A percentile compares a stretch with the other conserved stretches of the same genome.
These are phyloP conservation scores for Lupinus albus DNA, from an alignment of 306 rosid species.

Conservation along the genomic window DNA sequence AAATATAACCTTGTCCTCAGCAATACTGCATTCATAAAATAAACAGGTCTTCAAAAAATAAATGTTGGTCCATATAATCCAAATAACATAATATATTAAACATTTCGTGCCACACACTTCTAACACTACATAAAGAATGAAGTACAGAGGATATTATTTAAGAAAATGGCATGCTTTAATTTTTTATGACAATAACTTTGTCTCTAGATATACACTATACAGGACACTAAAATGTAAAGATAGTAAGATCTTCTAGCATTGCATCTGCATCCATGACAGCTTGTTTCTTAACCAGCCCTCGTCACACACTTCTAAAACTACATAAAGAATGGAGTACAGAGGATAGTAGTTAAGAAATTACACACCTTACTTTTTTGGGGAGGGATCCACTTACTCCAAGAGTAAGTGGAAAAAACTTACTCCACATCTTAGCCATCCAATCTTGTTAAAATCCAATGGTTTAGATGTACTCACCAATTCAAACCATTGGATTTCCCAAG, in stretches of 20 bases:
- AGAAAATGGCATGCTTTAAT: not conserved
- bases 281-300: slow-evolving; percentile 24
- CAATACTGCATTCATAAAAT: slow-evolving; percentile 71
- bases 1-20: slow-evolving; percentile 98
- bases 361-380: slow-evolving; percentile 26
- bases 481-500: too few species aligned
- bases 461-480: too few species aligned
- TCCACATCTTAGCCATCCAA: too few species aligned
- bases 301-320: slow-evolving; percentile 20
- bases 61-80: not conserved
- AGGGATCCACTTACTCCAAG: too few species aligned
- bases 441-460: too few species aligned
- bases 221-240: slow-evolving; percentile 7
- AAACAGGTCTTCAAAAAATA: slow-evolving; percentile 17
- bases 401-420: too few species aligned
- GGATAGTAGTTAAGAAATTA: slow-evolving; percentile 11
- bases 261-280: slow-evolving; percentile 18
- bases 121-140: not conserved
- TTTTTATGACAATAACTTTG: slow-evolving; percentile 24
- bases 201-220: not conserved
- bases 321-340: slow-evolving; percentile 13
- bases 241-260: slow-evolving; percentile 16
- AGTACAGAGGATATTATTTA: slow-evolving; percentile 16
- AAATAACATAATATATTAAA: slow-evolving; percentile 11
- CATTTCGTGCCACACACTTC: slow-evolving; percentile 8